These are phyloP conservation scores for Pseudotsuga menziesii DNA, from an alignment of 75 land plant species.

Conservation along the genomic window DNA sequence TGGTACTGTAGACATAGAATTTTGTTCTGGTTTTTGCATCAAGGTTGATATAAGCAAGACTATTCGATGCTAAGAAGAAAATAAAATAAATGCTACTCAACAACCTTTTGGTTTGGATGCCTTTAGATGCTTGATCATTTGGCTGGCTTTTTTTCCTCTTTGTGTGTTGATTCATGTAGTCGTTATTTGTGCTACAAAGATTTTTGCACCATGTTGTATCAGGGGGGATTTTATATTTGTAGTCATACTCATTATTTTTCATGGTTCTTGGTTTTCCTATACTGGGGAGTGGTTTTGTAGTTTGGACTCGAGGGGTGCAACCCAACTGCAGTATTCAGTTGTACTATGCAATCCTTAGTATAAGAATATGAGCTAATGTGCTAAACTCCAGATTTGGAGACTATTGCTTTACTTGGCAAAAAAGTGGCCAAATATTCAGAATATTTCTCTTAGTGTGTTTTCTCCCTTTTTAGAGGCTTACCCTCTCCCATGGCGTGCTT, in stretches of 20 bases:
- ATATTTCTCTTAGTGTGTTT: neutral
- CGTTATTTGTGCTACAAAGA: neutral
- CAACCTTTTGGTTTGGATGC: too few relatives aligned
- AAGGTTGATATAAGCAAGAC: too few relatives aligned
- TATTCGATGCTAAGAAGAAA: too few relatives aligned
- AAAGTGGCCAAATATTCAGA: slow-evolving; percentile 1
- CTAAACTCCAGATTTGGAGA: neutral
- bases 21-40: too few relatives aligned
- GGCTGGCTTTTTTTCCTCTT: neutral
- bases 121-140: neutral
- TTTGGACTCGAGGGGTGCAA: neutral
- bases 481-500: neutral
- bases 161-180: neutral
- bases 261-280: neutral
- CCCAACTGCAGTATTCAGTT: neutral
- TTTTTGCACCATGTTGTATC: neutral
- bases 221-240: neutral
- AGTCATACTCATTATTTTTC: neutral
- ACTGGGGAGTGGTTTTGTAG: neutral
- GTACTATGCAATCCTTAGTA: neutral
- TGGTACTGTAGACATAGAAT: neutral
- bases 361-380: neutral
- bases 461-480: neutral
- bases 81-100: too few relatives aligned
- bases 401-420: neutral